phyloP scores from a whole-genome alignment of 768 basidiomycete species.

The Phaeotremella fagi region DNA sequence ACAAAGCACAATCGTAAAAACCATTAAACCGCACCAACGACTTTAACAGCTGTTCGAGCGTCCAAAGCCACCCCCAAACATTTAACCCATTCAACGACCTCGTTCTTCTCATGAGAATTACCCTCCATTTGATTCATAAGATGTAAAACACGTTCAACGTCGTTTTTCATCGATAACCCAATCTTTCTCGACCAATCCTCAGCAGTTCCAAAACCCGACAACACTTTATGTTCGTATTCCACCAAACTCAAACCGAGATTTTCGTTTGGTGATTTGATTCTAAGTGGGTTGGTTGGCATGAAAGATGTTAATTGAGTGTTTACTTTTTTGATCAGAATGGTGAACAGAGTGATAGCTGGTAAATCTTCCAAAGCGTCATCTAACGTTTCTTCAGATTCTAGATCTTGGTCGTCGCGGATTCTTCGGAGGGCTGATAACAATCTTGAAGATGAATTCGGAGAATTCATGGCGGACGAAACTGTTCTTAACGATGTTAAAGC shows the following conservation, averaged over 20 bases:
- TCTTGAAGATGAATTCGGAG: constrained; percentile 15
- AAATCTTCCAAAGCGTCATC: constrained; percentile 47
- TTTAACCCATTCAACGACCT: constrained; percentile 30
- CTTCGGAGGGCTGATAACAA: constrained; percentile 25
- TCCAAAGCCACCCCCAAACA: constrained; percentile 29
- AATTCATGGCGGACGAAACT: constrained; percentile 30
- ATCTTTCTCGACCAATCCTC: constrained; percentile 42
- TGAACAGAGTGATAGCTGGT: constrained; percentile 42
- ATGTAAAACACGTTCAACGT: constrained; percentile 37
- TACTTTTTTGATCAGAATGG: constrained; percentile 29
- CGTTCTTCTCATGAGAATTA: constrained; percentile 2
- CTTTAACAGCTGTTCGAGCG: constrained; percentile 26
- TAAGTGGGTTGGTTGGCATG: neutral
- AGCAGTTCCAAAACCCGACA: constrained; percentile 42
- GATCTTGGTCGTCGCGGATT: constrained; percentile 42
- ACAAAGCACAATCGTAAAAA: no score
- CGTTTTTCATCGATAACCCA: constrained; percentile 36
- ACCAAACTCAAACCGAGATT: constrained; percentile 35
- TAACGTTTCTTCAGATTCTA: constrained; percentile 33
- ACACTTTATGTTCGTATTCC: constrained; percentile 45
- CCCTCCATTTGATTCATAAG: constrained; percentile 14
- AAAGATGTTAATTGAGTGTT: constrained; percentile 20
- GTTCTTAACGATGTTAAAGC: constrained; percentile 41
- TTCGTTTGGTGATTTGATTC: constrained; percentile 22
- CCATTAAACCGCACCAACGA: constrained; percentile 3